A percentile compares a stretch with the other conserved stretches of the same genome.
phyloP scores from a whole-genome alignment of 306 rosid genomes.

The Fagus crenata region DNA sequence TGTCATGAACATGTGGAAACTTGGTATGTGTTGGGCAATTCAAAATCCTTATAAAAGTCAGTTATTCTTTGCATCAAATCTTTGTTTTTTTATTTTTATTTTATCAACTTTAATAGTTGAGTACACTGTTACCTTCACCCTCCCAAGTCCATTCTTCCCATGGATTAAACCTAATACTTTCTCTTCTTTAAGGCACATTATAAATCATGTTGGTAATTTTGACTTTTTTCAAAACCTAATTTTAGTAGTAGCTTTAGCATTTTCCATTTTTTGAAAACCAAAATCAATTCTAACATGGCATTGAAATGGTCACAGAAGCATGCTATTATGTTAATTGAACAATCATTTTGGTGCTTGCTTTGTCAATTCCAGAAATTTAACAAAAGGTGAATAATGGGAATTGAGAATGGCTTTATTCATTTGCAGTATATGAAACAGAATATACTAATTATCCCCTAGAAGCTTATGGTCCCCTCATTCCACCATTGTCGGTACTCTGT shows the following conservation, averaged over 20 bases:
- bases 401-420: not conserved
- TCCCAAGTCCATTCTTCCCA: no score
- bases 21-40: not conserved
- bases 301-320: not conserved
- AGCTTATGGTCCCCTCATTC: not conserved
- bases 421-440: not conserved
- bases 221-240: no score
- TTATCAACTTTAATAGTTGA: no score
- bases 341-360: not conserved
- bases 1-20: conserved; percentile 29
- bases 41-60: not conserved
- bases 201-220: no score
- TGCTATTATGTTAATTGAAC: not conserved
- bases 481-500: not conserved
- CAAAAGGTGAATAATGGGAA: not conserved
- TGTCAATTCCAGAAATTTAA: not conserved
- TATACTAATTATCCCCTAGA: not conserved
- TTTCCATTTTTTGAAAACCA: not conserved
- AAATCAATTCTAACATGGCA: not conserved
- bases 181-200: no score
- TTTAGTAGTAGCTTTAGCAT: not conserved
- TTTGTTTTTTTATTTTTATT: no score
- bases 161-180: no score
- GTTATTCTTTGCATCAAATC: not conserved
- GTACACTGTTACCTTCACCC: not conserved